These are phyloP conservation scores for Chytridium lagenaria DNA, from an alignment of 371 early-diverging fungal species.

Conservation along the genomic window DNA sequence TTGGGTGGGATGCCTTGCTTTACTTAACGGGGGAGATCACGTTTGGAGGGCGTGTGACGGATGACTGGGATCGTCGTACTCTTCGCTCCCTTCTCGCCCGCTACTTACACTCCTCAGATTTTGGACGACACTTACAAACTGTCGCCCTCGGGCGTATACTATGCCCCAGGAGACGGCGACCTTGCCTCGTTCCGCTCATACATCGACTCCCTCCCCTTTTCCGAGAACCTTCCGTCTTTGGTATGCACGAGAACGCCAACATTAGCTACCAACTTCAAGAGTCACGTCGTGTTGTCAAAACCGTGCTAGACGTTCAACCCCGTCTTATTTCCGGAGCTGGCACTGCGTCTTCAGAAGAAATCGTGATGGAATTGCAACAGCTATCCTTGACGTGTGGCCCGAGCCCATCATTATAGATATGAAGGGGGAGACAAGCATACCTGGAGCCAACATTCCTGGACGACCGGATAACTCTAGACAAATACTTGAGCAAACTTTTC, in stretches of 20 bases:
- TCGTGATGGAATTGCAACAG: slow-evolving; percentile 40
- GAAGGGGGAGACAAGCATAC: slow-evolving; percentile 16
- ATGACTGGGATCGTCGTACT: slow-evolving; percentile 58
- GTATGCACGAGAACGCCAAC: slow-evolving; percentile 61
- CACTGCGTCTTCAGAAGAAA: slow-evolving; percentile 46
- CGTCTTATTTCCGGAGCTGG: slow-evolving; percentile 47
- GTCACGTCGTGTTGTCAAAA: slow-evolving; percentile 46
- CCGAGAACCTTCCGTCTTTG: slow-evolving; percentile 57
- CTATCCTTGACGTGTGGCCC: slow-evolving; percentile 51
- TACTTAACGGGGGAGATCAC: slow-evolving; percentile 58
- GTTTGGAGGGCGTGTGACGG: slow-evolving; percentile 59
- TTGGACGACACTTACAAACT: slow-evolving; percentile 48
- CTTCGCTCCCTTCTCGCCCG: slow-evolving; percentile 47
- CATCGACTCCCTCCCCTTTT: slow-evolving; percentile 52
- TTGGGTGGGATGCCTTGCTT: slow-evolving; percentile 55
- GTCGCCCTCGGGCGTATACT: slow-evolving; percentile 52
- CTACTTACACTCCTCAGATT: slow-evolving; percentile 49
- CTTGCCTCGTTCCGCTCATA: slow-evolving; percentile 41
- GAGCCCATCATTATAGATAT: slow-evolving; percentile 35
- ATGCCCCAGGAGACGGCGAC: slow-evolving; percentile 52
- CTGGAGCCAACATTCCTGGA: slow-evolving; percentile 37
- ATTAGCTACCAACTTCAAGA: slow-evolving; percentile 57
- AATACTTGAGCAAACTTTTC: slow-evolving; percentile 41
- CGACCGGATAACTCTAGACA: not conserved
- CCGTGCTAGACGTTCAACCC: slow-evolving; percentile 57